Percentiles rank a stretch among this genome's conserved stretches.
phyloP scores from a whole-genome alignment of 768 basidiomycete genomes.

The Chlorophyllum brunneum region DNA sequence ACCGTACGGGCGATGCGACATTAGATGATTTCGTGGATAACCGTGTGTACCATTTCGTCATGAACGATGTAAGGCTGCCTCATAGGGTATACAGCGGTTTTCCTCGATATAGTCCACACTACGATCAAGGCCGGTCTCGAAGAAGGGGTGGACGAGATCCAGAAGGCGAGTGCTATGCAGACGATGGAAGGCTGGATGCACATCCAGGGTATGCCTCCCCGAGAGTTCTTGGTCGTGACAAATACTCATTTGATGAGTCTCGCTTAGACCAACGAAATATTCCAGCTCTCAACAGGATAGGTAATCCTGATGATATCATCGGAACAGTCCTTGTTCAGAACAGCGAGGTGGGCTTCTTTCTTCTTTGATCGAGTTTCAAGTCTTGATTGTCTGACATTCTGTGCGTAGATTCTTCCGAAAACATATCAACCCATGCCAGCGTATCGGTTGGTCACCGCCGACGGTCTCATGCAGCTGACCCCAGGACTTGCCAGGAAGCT shows the following conservation, averaged over 20 bases:
- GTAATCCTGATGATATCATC: constrained; percentile 82
- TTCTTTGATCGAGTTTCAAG: not conserved
- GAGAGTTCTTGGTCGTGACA: not conserved
- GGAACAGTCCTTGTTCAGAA: constrained; percentile 70
- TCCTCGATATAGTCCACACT: constrained; percentile 57
- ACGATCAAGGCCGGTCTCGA: constrained; percentile 50
- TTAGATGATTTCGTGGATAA: constrained; percentile 74
- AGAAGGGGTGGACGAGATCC: constrained; percentile 62
- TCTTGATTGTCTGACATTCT: not conserved
- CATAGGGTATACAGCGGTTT: constrained; percentile 40
- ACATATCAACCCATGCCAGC: constrained; percentile 85
- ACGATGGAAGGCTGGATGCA: constrained; percentile 84
- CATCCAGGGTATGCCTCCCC: constrained; percentile 48
- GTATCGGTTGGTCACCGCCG: constrained; percentile 74
- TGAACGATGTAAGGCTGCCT: not conserved
- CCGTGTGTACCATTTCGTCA: constrained; percentile 36
- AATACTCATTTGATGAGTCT: not conserved
- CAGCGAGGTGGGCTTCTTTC: constrained; percentile 47
- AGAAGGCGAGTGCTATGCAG: constrained; percentile 61
- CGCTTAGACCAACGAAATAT: constrained; percentile 67
- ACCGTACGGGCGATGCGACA: constrained; percentile 37
- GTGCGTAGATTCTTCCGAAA: constrained; percentile 52
- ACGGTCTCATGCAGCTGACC: constrained; percentile 67
- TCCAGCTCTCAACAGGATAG: constrained; percentile 70
- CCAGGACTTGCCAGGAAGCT: constrained; percentile 48